Conservation (phyloP, 495 filamentous ascomycete genomes). For the Parmelia sp. region DNA sequence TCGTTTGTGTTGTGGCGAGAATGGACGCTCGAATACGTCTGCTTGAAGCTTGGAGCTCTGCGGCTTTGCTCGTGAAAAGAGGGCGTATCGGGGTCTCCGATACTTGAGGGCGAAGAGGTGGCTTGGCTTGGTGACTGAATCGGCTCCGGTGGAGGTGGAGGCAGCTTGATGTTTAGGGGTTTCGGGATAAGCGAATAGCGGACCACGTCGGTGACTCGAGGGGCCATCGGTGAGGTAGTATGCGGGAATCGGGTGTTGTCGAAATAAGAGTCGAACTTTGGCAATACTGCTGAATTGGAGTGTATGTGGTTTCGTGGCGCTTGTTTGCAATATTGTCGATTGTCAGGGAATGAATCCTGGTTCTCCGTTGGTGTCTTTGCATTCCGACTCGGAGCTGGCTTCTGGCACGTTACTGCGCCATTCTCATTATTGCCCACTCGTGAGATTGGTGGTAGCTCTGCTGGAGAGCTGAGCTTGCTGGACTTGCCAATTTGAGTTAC, state of each 20-base stretch:
- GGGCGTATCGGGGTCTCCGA: not conserved
- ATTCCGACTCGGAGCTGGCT: not conserved
- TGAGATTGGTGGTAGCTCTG: not conserved
- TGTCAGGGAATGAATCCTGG: not conserved
- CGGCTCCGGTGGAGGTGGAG: not conserved
- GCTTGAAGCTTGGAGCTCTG: slow-evolving; percentile 1
- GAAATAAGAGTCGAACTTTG: not conserved
- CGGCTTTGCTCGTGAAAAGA: not conserved
- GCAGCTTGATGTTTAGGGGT: not conserved
- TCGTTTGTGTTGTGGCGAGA: not conserved
- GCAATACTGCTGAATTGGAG: not conserved
- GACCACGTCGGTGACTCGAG: not conserved
- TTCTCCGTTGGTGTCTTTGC: not conserved
- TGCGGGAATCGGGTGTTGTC: not conserved
- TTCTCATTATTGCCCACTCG: not conserved
- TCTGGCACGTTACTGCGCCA: not conserved
- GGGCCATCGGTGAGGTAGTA: not conserved
- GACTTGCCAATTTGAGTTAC: not conserved
- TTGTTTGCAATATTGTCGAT: not conserved
- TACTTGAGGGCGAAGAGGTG: not conserved
- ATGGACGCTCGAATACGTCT: not conserved
- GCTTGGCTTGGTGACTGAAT: not conserved
- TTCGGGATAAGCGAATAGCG: not conserved
- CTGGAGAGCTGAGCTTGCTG: not conserved
- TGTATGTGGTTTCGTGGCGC: not conserved